Conservation (phyloP, 768 basidiomycete species). For the Lentinula boryana region DNA sequence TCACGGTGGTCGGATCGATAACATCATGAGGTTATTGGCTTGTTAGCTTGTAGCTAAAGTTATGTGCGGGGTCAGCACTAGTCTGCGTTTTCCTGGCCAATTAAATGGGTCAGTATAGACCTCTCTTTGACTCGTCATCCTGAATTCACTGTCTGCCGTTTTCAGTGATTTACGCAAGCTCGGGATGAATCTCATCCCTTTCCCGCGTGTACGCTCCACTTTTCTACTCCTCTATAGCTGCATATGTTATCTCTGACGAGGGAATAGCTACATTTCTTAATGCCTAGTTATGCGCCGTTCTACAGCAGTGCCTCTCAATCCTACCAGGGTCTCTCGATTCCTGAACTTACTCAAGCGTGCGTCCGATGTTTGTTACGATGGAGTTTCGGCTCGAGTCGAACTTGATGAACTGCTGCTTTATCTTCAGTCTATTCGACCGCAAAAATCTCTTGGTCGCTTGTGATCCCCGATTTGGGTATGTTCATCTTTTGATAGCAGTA, state of each 20-base stretch:
- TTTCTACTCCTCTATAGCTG: not conserved
- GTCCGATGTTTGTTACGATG: slow-evolving; percentile 13
- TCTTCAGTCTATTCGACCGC: slow-evolving; percentile 67
- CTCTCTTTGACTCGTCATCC: not conserved
- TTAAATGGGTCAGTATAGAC: slow-evolving; percentile 63
- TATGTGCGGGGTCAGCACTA: slow-evolving; percentile 93
- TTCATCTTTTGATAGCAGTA: not conserved
- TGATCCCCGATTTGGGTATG: slow-evolving; percentile 71
- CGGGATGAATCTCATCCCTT: slow-evolving; percentile 91
- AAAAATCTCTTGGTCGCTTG: slow-evolving; percentile 78
- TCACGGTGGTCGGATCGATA: not conserved
- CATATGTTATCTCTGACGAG: slow-evolving; percentile 6
- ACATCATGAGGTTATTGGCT: not conserved
- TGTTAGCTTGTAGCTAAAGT: slow-evolving; percentile 72
- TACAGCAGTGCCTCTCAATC: slow-evolving; percentile 56
- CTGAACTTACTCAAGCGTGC: slow-evolving; percentile 73
- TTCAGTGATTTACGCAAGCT: slow-evolving; percentile 81
- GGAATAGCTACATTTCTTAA: slow-evolving; percentile 86
- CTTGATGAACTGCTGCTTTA: not conserved
- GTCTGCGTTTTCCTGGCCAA: slow-evolving; percentile 90
- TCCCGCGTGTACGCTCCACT: slow-evolving; percentile 67
- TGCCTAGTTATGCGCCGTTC: slow-evolving; percentile 92
- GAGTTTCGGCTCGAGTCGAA: not conserved
- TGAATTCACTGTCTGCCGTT: not conserved
- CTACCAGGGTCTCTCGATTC: slow-evolving; percentile 54